Percentiles rank a stretch among this genome's conserved stretches.
Evolutionary conservation across 331 rosid genomes (phyloP).

Genomic region (Saraca asoca): DNA sequence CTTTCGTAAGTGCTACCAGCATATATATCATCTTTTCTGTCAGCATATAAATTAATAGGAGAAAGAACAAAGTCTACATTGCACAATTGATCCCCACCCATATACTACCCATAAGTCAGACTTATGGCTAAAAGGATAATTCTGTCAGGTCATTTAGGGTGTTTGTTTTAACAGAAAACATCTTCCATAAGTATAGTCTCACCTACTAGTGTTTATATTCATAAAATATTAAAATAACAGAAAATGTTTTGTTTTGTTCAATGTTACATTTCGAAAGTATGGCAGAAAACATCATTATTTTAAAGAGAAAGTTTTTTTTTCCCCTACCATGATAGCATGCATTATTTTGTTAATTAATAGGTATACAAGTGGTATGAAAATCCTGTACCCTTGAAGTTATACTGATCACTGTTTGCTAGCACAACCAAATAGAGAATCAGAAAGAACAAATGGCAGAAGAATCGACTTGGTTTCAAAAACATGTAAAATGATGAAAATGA

Average conservation of each 20-base stretch:
- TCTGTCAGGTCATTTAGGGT: constrained; percentile 15
- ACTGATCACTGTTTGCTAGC: constrained; percentile 1
- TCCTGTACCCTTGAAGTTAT: too few relatives aligned
- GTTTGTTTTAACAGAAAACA: too few relatives aligned
- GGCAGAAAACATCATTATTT: too few relatives aligned
- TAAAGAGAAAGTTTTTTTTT: too few relatives aligned
- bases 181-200: too few relatives aligned
- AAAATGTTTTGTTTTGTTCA: too few relatives aligned
- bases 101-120: constrained; percentile 9
- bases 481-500: neutral
- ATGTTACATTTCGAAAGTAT: too few relatives aligned
- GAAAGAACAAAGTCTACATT: constrained; percentile 8
- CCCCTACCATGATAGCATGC: too few relatives aligned
- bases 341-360: too few relatives aligned
- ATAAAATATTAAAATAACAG: too few relatives aligned
- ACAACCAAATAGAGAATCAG: constrained; percentile 9
- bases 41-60: neutral
- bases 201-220: too few relatives aligned
- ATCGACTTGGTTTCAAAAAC: neutral
- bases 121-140: constrained; percentile 1
- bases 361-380: too few relatives aligned
- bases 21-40: neutral
- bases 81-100: constrained; percentile 12
- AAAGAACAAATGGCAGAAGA: neutral
- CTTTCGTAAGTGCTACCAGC: neutral